Percentiles rank a stretch among this genome's conserved stretches.
Conservation (phyloP, 2,329 filamentous ascomycete genomes). For the Cercospora canescens region DNA sequence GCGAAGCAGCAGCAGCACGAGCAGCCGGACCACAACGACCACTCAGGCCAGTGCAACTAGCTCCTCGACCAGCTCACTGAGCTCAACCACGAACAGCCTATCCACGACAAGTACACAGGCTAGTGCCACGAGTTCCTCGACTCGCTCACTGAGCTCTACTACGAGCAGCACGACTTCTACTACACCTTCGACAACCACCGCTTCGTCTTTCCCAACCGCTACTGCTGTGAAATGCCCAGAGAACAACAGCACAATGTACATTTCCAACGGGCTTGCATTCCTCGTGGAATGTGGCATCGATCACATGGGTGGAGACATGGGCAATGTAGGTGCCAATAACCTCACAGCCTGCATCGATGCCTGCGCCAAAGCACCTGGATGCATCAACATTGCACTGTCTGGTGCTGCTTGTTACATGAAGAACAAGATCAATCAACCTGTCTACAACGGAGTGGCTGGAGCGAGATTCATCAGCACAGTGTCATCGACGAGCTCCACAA, state of each 20-base stretch:
- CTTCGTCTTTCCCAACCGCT: slow-evolving; percentile 11
- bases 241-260: slow-evolving; percentile 22
- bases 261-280: slow-evolving; percentile 23
- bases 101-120: background rate
- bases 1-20: background rate
- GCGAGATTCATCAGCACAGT: slow-evolving; percentile 25
- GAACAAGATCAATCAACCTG: slow-evolving; percentile 25
- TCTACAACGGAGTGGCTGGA: slow-evolving; percentile 29
- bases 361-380: slow-evolving; percentile 32
- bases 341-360: slow-evolving; percentile 34
- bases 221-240: slow-evolving; percentile 22
- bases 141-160: background rate
- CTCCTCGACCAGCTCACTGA: background rate
- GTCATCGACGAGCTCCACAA: slow-evolving; percentile 5
- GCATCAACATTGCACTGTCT: slow-evolving; percentile 35
- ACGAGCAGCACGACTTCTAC: background rate
- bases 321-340: slow-evolving; percentile 21
- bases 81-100: background rate
- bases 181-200: slow-evolving; percentile 15
- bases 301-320: slow-evolving; percentile 33
- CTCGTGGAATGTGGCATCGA: slow-evolving; percentile 34
- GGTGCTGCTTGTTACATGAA: slow-evolving; percentile 37
- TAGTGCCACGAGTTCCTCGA: slow-evolving; percentile 1
- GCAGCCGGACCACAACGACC: background rate
- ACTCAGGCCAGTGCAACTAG: background rate